Evolutionary conservation across 2,329 filamentous ascomycete genomes (phyloP), one percentile per base, ranked within the genome.

Genomic region (Cadophora sp.): DNA sequence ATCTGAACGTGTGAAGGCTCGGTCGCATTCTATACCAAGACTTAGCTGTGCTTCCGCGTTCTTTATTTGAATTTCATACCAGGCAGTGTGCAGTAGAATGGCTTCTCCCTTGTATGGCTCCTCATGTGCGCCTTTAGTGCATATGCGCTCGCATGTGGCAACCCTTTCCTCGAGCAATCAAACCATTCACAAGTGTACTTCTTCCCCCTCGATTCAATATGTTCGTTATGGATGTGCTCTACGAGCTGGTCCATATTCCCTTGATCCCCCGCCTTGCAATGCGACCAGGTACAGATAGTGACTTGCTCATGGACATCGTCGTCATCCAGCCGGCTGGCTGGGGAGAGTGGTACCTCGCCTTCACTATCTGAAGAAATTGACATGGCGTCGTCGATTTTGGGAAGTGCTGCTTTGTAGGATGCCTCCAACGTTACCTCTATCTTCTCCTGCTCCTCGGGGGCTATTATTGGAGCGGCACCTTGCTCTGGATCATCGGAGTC

Each of bases 111-210:
- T 1, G 96, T 99, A 79, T 99, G 96, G 78, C 94, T 97, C 73
- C 96, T 86, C 94, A 99, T 97, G 77, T 99, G 96, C 11, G 96
- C 96, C 78, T 97, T 94, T 71, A 99, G 82, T 4, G 96, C 96
- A 81, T 99, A 99, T 2, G 93, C 96, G 75, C 94, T 97, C 1
- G 95, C 95, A 80, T 99, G 96, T 20, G 93, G 89, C 80, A 96
- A 89, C 67, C 94, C 93, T 81, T 97, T 98, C 69, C 94, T 83
- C 62, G 85, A 86, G 78, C 96, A 99, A 72, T 95, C 95, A 67
- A 87, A 88, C 96, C 96, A 99, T 80, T 98, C 95, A 80, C 96
- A 99, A n/a, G 93, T 94, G 78, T 98, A 98, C 79, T 96, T 97
- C 81, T 97, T 97, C 81, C 96, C 92, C 64, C 94, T 88, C 68